Evolutionary conservation across 2,329 filamentous ascomycete species (phyloP).

Genomic region (Fusarium xyrophilum): DNA sequence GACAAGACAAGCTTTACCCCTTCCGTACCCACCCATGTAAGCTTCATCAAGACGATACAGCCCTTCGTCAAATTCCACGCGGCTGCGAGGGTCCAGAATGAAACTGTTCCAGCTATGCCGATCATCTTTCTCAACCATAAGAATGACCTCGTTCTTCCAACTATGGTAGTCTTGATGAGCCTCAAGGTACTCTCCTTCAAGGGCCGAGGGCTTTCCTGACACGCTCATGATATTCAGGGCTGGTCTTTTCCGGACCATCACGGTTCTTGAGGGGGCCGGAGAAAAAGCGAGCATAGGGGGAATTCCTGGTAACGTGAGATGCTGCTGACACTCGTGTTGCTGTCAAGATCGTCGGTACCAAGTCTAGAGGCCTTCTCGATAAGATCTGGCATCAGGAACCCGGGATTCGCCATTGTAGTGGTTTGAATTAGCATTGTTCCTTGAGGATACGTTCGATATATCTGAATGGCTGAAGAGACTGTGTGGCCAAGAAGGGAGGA

Average conservation of each 20-base stretch:
- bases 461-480: not conserved
- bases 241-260: conserved; percentile 6
- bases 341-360: not conserved
- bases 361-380: not conserved
- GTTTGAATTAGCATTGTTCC: not conserved
- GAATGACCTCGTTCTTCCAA: not conserved
- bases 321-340: not conserved
- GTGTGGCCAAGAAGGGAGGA: not conserved
- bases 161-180: not conserved
- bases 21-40: not conserved
- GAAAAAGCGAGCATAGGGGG: conserved; percentile 13
- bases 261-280: not conserved
- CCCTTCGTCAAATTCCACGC: not conserved
- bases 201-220: conserved; percentile 1
- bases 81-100: conserved; percentile 12
- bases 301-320: conserved; percentile 5
- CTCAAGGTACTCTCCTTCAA: conserved; percentile 1
- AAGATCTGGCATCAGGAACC: not conserved
- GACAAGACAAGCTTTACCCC: conserved; percentile 17
- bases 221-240: conserved; percentile 16
- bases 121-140: not conserved
- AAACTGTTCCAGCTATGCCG: conserved; percentile 17
- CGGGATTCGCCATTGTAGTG: conserved; percentile 2
- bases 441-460: not conserved
- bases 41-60: conserved; percentile 19